Base-by-base conservation (phyloP, 768 basidiomycete species). In the Serendipita sp. region DNA sequence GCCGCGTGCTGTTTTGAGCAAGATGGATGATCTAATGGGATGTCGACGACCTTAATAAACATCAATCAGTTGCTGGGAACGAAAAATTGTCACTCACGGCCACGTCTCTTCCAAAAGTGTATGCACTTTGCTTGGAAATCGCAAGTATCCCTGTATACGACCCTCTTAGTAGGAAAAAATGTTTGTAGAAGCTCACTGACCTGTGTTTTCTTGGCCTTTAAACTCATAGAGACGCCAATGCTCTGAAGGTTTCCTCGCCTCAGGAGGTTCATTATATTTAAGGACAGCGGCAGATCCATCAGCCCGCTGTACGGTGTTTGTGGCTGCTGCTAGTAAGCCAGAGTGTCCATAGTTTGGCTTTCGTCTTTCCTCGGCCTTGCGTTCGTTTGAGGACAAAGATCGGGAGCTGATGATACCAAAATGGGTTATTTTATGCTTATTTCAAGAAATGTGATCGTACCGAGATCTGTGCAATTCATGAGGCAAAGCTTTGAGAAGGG, bases 1-100 rank as follows among this genome's bases (percentile, higher is more conserved):
- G 86, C 96, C 15, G 96, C 93, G 71, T 99, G 96, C 72, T 99
- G 96, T 72, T 99, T 99, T 0, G 96, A 98, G 68, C 91, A 92
- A 3, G 95, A 98, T 2, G 95, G 95, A 72, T 99, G 96, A 66
- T 96, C 92, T 46, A 97, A 77, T 15, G 88, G 80, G 67, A 99
- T 91, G 64, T 81, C 80, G 32, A 74, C 76, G 36, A 80, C 76
- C 78, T 78, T 65, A 10, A 4, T 32, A 3, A 15, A 8, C 32
- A 45, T 44, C 35, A 41, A 13, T 46, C 23, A 0, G 23, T 1
- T 11, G 67, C 32, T 41, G n/a, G 2, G 48, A n/a, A 51, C 23
- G 48, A 51, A 5, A 5, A 13, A 13, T 41, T 13, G 41, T 41
- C 13, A 68, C 86, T 81, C 34, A 96, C 91, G 23, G 88, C 77